Evolutionary conservation across 345 rosid species (phyloP), one percentile per base, ranked within the genome.

Genomic region (Salix exigua): DNA sequence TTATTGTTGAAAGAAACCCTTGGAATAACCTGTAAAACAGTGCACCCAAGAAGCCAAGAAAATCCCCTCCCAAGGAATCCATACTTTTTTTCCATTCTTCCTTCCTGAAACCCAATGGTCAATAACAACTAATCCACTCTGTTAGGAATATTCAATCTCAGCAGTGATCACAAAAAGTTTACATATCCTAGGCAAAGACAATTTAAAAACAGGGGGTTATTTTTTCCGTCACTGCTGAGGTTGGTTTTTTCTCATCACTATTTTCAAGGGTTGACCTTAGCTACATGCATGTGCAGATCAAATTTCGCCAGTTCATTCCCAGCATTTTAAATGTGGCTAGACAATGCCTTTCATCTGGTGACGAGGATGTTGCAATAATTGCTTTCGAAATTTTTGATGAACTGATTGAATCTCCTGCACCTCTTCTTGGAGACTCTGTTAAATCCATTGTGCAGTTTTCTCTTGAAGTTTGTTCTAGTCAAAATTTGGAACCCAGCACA

Each of bases 371-470:
- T 82, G 98, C 99, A 62, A 82, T 94, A 55, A 88, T 96, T 87
- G 98, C 99, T 68, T 96, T 96, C 79, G 99, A 96, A 85, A 96
- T 96, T 77, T 96, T 96, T 86, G 99, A 96, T 71, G 99, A 96
- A 85, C 85, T 96, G 76, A 96, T 96, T 77, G 99, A 96, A 82
- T 96, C 99, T 81, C 98, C 98, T 16, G 97, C 99, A 53, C 97
- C 99, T 64, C 93, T 96, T 80, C 98, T 96, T 79, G 99, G 99
- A 66, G 99, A 96, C 72, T 90, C 97, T 65, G 92, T 96, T 69
- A 94, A 87, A 87, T 91, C 98, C 78, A 92, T 96, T 33, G 97
- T 96, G 73, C 96, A 94, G 75, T 94, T 96, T 79, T 89, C 99
- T 80, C 98, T 96, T 80, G 98, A 96, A 87, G 99, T 96, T 82